These are phyloP conservation scores for Lipomyces chichibuensis DNA, from an alignment of 805 yeast species.

Conservation along the genomic window DNA sequence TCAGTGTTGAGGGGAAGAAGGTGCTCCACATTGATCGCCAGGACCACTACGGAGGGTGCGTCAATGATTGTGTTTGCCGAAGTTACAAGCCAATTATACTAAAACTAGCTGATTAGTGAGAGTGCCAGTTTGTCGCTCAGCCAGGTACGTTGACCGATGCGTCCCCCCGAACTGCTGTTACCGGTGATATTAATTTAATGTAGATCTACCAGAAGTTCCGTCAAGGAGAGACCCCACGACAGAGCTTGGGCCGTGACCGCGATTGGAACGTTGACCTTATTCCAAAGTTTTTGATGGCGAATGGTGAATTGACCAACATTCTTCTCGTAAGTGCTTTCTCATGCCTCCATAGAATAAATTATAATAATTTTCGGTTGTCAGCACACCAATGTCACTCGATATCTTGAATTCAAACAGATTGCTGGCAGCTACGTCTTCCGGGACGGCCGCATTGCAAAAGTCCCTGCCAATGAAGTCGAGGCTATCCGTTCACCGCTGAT, in stretches of 20 bases:
- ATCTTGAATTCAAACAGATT: slow-evolving; percentile 93
- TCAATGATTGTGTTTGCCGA: background rate
- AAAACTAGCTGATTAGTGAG: slow-evolving; percentile 48
- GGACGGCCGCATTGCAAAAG: slow-evolving; percentile 88
- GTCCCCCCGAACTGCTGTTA: background rate
- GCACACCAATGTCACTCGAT: slow-evolving; percentile 94
- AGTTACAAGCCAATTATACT: background rate
- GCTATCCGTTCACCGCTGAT: slow-evolving; percentile 88
- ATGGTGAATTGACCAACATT: slow-evolving; percentile 95
- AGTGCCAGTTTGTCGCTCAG: slow-evolving; percentile 79
- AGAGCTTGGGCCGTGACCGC: slow-evolving; percentile 81
- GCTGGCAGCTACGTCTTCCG: slow-evolving; percentile 95
- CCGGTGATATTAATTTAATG: background rate
- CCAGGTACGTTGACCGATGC: slow-evolving; percentile 45
- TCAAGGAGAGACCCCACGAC: slow-evolving; percentile 68
- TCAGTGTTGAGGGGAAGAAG: slow-evolving; percentile 97
- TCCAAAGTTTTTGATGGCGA: slow-evolving; percentile 96
- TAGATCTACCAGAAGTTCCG: slow-evolving; percentile 81
- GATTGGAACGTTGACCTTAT: slow-evolving; percentile 98
- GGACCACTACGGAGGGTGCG: slow-evolving; percentile 85
- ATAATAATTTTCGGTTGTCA: slow-evolving; percentile 2
- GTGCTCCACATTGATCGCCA: slow-evolving; percentile 95
- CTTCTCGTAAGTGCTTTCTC: slow-evolving; percentile 52
- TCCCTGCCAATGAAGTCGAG: slow-evolving; percentile 88
- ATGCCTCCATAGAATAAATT: background rate